A percentile compares a stretch with the other conserved stretches of the same genome.
Conservation (phyloP, 2,329 filamentous ascomycete species). For the Rutstroemia sp. region DNA sequence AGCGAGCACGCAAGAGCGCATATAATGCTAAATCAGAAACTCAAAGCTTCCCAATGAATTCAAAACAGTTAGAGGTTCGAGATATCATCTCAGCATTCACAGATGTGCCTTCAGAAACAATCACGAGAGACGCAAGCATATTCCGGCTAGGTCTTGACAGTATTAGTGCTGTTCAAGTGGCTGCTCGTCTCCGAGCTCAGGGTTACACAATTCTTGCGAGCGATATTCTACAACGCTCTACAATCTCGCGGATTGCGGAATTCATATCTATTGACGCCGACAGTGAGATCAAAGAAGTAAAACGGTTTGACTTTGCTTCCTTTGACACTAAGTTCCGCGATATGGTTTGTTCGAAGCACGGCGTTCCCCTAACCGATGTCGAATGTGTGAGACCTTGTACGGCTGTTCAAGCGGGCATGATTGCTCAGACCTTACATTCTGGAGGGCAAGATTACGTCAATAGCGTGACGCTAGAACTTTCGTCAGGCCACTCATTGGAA, state of each 20-base stretch:
- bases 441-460: slow-evolving; percentile 70
- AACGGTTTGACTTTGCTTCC: slow-evolving; percentile 38
- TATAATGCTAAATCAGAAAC: background rate
- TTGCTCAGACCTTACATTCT: slow-evolving; percentile 65
- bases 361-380: slow-evolving; percentile 30
- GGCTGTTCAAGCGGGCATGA: slow-evolving; percentile 69
- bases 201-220: slow-evolving; percentile 55
- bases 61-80: slow-evolving; percentile 36
- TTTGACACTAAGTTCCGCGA: slow-evolving; percentile 41
- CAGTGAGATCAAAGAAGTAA: background rate
- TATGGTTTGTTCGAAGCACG: slow-evolving; percentile 20
- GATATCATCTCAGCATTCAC: slow-evolving; percentile 46
- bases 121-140: slow-evolving; percentile 61
- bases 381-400: slow-evolving; percentile 70
- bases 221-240: slow-evolving; percentile 64
- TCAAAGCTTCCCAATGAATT: slow-evolving; percentile 12
- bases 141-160: slow-evolving; percentile 88
- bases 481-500: slow-evolving; percentile 31
- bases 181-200: slow-evolving; percentile 53
- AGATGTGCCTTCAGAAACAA: slow-evolving; percentile 38
- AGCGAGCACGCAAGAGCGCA: background rate
- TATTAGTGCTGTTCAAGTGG: slow-evolving; percentile 77
- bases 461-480: slow-evolving; percentile 49
- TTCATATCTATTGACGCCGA: background rate
- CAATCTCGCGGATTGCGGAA: slow-evolving; percentile 30